Evolutionary conservation across 2,329 filamentous ascomycete species (phyloP).

Genomic region (Neonectria sp.): DNA sequence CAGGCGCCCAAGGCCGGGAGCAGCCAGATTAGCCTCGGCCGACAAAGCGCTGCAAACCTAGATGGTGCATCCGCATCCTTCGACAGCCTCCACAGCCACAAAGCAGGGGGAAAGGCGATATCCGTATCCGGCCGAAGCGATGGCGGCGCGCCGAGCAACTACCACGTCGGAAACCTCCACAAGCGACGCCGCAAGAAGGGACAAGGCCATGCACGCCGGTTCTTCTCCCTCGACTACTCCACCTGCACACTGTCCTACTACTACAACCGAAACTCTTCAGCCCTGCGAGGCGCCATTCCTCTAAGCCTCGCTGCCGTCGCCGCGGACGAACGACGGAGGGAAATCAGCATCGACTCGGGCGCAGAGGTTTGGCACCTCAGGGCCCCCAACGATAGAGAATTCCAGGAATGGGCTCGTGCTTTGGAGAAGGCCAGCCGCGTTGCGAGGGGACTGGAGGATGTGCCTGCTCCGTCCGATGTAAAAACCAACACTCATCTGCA

Average conservation of each 20-base stretch:
- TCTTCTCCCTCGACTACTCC: slow-evolving; percentile 96
- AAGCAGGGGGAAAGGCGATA: slow-evolving; percentile 58
- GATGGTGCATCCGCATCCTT: slow-evolving; percentile 68
- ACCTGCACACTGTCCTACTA: slow-evolving; percentile 98
- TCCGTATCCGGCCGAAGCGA: slow-evolving; percentile 70
- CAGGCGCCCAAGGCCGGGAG: slow-evolving; percentile 56
- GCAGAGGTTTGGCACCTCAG: slow-evolving; percentile 97
- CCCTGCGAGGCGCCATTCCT: slow-evolving; percentile 91
- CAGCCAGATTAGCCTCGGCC: slow-evolving; percentile 69
- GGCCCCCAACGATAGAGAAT: slow-evolving; percentile 87
- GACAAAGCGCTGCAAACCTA: slow-evolving; percentile 61
- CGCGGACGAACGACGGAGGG: slow-evolving; percentile 87
- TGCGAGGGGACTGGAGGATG: slow-evolving; percentile 67
- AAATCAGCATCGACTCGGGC: slow-evolving; percentile 97
- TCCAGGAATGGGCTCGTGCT: slow-evolving; percentile 88
- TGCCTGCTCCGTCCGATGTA: slow-evolving; percentile 45
- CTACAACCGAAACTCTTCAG: slow-evolving; percentile 92
- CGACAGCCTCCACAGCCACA: slow-evolving; percentile 73
- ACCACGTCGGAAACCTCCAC: slow-evolving; percentile 87
- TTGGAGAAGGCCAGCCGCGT: slow-evolving; percentile 85
- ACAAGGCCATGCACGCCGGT: slow-evolving; percentile 92
- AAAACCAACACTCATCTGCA: slow-evolving; percentile 48
- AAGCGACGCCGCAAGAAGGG: slow-evolving; percentile 95
- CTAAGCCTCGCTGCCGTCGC: slow-evolving; percentile 92
- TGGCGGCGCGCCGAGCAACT: slow-evolving; percentile 63